Percentiles rank a stretch among this genome's conserved stretches.
Evolutionary conservation across 2,329 filamentous ascomycete genomes (phyloP).

Genomic region (Xylariaceae sp.): DNA sequence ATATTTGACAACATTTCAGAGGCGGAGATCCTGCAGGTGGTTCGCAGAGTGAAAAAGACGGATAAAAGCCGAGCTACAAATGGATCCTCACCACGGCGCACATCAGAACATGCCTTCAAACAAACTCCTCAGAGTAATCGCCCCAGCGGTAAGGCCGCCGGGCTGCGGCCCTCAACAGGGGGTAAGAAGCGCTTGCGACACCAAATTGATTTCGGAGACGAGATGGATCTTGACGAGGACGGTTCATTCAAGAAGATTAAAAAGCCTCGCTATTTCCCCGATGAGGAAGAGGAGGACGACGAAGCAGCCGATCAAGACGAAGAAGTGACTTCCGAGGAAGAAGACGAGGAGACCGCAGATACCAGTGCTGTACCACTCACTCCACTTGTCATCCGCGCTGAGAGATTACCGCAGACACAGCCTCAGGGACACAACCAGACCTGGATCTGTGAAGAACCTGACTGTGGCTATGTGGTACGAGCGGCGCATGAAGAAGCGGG

Average conservation of each 20-base stretch:
- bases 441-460: slow-evolving; percentile 63
- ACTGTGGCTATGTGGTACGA: slow-evolving; percentile 61
- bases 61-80: slow-evolving; percentile 4
- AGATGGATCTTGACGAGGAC: slow-evolving; percentile 33
- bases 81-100: slow-evolving; percentile 17
- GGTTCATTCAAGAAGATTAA: slow-evolving; percentile 26
- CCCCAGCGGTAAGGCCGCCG: slow-evolving; percentile 42
- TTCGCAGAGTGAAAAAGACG: slow-evolving; percentile 24
- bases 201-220: slow-evolving; percentile 32
- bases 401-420: slow-evolving; percentile 45
- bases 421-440: slow-evolving; percentile 57
- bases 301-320: slow-evolving; percentile 19
- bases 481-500: slow-evolving; percentile 54
- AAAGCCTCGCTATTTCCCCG: slow-evolving; percentile 23
- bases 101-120: slow-evolving; percentile 20
- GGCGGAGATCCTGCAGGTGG: slow-evolving; percentile 22
- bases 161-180: slow-evolving; percentile 38
- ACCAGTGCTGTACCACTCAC: slow-evolving; percentile 15
- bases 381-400: slow-evolving; percentile 43
- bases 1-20: slow-evolving; percentile 25
- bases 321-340: slow-evolving; percentile 15
- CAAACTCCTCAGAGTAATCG: slow-evolving; percentile 31
- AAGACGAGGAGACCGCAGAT: slow-evolving; percentile 15
- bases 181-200: slow-evolving; percentile 44
- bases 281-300: slow-evolving; percentile 22